Conservation (phyloP, 2,329 filamentous ascomycete genomes). For the Phyllosticta capitalensis region DNA sequence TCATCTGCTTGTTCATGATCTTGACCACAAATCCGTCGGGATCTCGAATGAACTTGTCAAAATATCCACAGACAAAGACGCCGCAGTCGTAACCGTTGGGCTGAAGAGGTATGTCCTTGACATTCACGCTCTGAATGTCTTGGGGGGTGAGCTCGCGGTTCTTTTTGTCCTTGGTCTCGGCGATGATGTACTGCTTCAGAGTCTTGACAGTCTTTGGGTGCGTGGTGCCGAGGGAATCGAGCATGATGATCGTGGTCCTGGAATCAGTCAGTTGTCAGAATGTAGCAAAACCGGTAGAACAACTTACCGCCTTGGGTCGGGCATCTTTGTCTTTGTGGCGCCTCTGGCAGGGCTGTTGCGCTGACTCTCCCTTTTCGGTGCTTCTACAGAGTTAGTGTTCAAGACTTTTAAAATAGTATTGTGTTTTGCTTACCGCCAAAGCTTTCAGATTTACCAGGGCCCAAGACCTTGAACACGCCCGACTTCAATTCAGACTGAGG, state of each 20-base stretch:
- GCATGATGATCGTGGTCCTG: conserved; percentile 63
- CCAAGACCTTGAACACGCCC: background rate
- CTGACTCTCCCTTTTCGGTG: background rate
- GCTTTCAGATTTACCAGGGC: background rate
- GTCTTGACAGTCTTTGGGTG: conserved; percentile 54
- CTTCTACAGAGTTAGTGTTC: background rate
- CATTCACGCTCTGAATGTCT: conserved; percentile 53
- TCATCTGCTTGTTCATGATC: conserved; percentile 56
- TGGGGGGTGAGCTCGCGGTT: conserved; percentile 37
- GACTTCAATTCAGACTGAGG: background rate
- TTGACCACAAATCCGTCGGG: conserved; percentile 61
- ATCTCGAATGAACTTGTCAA: conserved; percentile 68
- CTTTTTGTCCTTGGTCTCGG: conserved; percentile 61
- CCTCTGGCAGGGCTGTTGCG: background rate
- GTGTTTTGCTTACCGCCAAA: background rate
- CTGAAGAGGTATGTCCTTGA: conserved; percentile 62
- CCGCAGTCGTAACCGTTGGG: conserved; percentile 84
- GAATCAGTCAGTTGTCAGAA: background rate
- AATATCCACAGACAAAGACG: conserved; percentile 74
- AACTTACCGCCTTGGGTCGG: background rate
- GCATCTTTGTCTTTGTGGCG: background rate
- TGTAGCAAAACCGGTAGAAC: no score
- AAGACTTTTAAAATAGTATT: background rate
- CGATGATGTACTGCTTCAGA: conserved; percentile 66
- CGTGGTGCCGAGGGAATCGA: conserved; percentile 68